Evolutionary conservation across 306 rosid species (phyloP), one percentile per base, ranked within the genome.

Genomic region (Castanea crenata): DNA sequence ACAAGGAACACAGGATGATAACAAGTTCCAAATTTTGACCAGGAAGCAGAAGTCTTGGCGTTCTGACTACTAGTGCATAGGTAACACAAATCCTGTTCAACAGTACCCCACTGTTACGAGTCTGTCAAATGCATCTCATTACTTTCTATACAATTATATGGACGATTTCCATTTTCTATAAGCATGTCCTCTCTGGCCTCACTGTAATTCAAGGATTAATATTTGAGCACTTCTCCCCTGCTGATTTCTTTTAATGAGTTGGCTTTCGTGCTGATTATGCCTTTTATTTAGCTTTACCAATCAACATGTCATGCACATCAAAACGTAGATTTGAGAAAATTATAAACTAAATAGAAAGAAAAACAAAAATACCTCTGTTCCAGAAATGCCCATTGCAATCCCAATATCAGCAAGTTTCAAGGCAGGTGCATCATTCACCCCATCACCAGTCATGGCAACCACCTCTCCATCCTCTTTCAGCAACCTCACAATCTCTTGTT

Each of bases 401-500:
- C 99, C 99, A 67, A 92, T 95, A 85, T 95, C 99, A 81, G 98
- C 99, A 75, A 95, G 87, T 85, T 95, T 95, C 75, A 95, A 83
- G 75, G 99, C 99, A 76, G 99, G 98, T 72, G 99, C 99, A 82
- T 95, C 99, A 83, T 95, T 95, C 72, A 92, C 97, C 59, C 97
- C 96, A 79, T 92, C 97, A 68, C 97, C 97, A 12, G 97, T 92
- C 97, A 92, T 92, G 63, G 97, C 97, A 51, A 92, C 97, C 73
- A 92, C 92, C 77, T 92, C 97, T 25, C 96, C 93, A 4, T 89
- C 90, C 80, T 91, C 96, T 86, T 92, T 94, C 5, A 94, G 97
- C 85, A 94, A 86, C 89, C 89, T 87, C 84, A 92, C 98, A 74
- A 92, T 94, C 74, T 92, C 97, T 86, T 92, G 99, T 85, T 94